Conservation (phyloP, 306 rosid genomes). For the Spatholobus suberectus region DNA sequence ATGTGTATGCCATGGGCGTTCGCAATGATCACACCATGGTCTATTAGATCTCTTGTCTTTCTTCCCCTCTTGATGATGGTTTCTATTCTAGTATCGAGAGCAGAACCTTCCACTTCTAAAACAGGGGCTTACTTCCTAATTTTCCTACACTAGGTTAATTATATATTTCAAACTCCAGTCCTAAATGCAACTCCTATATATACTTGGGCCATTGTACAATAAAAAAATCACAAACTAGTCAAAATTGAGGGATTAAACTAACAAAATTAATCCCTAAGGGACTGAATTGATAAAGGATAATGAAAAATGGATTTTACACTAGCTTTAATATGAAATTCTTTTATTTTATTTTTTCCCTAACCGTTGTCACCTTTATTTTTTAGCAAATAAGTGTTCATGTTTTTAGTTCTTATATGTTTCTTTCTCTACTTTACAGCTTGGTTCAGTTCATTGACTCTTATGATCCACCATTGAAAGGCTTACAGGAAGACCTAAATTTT, state of each 20-base stretch:
- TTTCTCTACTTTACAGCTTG: slow-evolving; percentile 66
- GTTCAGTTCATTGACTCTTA: slow-evolving; percentile 93
- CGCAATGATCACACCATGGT: not conserved
- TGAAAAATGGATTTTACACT: slow-evolving; percentile 23
- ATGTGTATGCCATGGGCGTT: not conserved
- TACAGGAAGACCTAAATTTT: slow-evolving; percentile 94
- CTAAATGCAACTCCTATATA: slow-evolving; percentile 10
- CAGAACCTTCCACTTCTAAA: not conserved
- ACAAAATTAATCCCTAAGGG: not conserved
- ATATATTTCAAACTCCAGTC: not conserved
- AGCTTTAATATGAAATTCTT: slow-evolving; percentile 10
- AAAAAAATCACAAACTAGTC: not conserved
- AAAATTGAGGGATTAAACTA: not conserved
- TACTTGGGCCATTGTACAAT: not conserved
- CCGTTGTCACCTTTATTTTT: not conserved
- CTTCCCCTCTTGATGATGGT: not conserved
- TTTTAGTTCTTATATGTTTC: slow-evolving; percentile 36
- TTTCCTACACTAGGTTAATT: not conserved
- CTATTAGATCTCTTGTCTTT: not conserved
- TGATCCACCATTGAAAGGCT: slow-evolving; percentile 95
- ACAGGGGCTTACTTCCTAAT: not conserved
- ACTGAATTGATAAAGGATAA: not conserved
- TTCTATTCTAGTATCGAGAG: not conserved
- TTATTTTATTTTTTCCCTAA: not conserved
- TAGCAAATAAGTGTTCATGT: slow-evolving; percentile 28